These are phyloP conservation scores for Gossypium arboreum DNA, from an alignment of 345 rosid genomes.

Conservation along the genomic window DNA sequence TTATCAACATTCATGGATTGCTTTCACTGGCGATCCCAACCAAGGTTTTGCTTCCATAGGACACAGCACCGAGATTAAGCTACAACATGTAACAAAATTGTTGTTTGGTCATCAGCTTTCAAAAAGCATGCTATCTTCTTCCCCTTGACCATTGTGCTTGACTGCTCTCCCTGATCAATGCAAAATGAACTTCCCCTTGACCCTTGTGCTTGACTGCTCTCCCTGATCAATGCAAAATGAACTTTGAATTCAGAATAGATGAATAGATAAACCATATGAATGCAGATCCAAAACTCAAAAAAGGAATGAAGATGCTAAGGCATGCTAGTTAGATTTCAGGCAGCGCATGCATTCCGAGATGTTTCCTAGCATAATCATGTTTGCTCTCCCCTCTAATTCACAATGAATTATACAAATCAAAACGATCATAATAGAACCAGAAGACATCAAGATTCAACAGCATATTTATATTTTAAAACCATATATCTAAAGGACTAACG, in stretches of 20 bases:
- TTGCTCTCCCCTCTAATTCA: background rate
- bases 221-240: conserved; percentile 24
- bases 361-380: background rate
- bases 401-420: background rate
- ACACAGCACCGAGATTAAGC: conserved; percentile 22
- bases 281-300: background rate
- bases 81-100: conserved; percentile 29
- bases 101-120: conserved; percentile 25
- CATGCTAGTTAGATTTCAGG: background rate
- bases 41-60: conserved; percentile 25
- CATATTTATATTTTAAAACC: background rate
- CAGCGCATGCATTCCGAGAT: background rate
- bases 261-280: background rate
- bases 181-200: conserved; percentile 11
- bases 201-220: conserved; percentile 19
- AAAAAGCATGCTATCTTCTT: conserved; percentile 15
- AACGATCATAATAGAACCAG: background rate
- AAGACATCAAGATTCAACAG: background rate
- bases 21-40: conserved; percentile 10
- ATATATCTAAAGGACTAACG: background rate
- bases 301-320: background rate
- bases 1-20: background rate
- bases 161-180: conserved; percentile 28
- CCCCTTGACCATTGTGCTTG: conserved; percentile 12
- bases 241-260: conserved; percentile 3